These are phyloP conservation scores for Acanthamoeba lenticulata DNA, from an alignment of 208 protist genomes.

Conservation along the genomic window DNA sequence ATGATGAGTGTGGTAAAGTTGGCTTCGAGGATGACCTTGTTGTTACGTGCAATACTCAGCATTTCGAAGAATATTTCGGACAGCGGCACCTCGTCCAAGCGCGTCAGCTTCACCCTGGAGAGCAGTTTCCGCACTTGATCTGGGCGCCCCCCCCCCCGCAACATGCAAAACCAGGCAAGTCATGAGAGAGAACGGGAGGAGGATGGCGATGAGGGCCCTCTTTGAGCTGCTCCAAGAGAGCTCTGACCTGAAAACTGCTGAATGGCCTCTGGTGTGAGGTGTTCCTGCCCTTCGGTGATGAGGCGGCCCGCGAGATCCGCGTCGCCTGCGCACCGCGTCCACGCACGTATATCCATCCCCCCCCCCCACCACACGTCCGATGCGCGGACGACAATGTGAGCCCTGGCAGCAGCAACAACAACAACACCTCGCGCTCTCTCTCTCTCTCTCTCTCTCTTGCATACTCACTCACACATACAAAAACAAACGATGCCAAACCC, in stretches of 20 bases:
- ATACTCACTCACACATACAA: no score
- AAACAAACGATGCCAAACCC: no score
- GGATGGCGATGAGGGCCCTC: neutral
- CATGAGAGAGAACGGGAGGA: neutral
- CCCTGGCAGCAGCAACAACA: no score
- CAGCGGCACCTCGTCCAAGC: neutral
- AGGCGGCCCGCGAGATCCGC: neutral
- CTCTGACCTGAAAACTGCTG: neutral
- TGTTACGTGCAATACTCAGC: neutral
- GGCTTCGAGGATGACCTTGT: conserved; percentile 29
- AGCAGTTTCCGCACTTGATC: neutral
- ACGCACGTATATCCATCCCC: no score
- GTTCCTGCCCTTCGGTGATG: conserved; percentile 1
- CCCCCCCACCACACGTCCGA: no score
- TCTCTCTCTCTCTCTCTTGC: no score
- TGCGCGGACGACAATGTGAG: no score
- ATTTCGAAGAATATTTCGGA: neutral
- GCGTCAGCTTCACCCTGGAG: neutral
- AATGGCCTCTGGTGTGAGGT: neutral
- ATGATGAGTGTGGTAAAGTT: conserved; percentile 61
- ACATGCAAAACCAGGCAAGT: neutral
- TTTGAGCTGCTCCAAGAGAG: no score
- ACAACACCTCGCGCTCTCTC: no score
- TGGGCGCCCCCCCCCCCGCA: neutral
- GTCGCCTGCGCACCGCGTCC: neutral